Evolutionary conservation across 495 filamentous ascomycete species (phyloP).

Genomic region (Lophiostoma macrostomum): DNA sequence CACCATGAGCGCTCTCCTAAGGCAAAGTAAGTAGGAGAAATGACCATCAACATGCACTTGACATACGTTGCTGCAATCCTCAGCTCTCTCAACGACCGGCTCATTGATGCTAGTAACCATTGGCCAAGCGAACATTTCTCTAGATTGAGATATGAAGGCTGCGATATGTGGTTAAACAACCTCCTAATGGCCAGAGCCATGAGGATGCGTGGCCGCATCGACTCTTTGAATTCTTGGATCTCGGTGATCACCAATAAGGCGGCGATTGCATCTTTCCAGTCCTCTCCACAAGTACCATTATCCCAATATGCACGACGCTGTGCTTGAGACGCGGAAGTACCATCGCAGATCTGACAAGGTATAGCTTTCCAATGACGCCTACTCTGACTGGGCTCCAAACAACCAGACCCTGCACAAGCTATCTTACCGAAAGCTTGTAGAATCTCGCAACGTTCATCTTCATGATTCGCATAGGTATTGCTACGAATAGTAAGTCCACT

Average conservation of each 20-base stretch:
- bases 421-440: constrained; percentile 22
- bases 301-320: constrained; percentile 12
- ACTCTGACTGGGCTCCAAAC: constrained; percentile 4
- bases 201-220: constrained; percentile 60
- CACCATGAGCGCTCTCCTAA: constrained; percentile 59
- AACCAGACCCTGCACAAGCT: constrained; percentile 23
- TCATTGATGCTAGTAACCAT: constrained; percentile 75
- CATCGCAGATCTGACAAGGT: constrained; percentile 27
- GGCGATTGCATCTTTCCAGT: constrained; percentile 49
- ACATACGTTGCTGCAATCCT: constrained; percentile 65
- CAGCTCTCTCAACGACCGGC: constrained; percentile 80
- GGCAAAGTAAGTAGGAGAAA: background rate
- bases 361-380: background rate
- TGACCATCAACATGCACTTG: no score
- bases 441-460: constrained; percentile 8
- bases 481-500: background rate
- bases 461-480: background rate
- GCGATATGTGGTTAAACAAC: constrained; percentile 60
- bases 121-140: constrained; percentile 63
- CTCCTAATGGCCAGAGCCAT: constrained; percentile 71
- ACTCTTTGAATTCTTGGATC: constrained; percentile 56
- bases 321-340: background rate
- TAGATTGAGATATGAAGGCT: constrained; percentile 59
- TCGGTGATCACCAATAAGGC: constrained; percentile 58
- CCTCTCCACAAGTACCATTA: constrained; percentile 14